phyloP scores from a whole-genome alignment of 176 grass and related monocot genomes.

The Cymbopogon citratus region DNA sequence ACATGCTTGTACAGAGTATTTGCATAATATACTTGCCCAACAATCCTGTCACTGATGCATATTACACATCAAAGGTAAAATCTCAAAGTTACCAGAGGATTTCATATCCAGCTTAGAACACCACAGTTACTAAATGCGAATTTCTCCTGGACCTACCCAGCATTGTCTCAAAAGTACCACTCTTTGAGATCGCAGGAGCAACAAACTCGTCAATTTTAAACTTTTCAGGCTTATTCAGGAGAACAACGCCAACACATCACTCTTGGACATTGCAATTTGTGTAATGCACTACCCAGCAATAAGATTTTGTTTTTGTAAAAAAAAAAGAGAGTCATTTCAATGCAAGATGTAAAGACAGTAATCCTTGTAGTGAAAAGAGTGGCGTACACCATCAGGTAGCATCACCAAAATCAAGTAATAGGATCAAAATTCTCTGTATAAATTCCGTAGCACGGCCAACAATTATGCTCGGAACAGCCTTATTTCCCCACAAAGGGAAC shows the following conservation, averaged over 20 bases:
- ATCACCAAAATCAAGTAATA: not conserved
- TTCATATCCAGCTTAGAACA: not conserved
- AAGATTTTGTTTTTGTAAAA: not conserved
- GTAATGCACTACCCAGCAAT: not conserved
- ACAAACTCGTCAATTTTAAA: not conserved
- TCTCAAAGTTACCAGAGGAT: not conserved
- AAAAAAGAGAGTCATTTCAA: not conserved
- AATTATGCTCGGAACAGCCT: conserved; percentile 14
- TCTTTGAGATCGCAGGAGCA: not conserved
- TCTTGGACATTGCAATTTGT: not conserved
- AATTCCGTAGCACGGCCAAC: not conserved
- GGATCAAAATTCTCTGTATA: conserved; percentile 19
- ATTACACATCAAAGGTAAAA: not conserved
- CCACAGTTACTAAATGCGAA: not conserved
- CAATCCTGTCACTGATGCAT: not conserved
- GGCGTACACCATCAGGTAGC: not conserved
- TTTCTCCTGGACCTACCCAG: not conserved
- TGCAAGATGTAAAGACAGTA: not conserved
- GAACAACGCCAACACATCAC: not conserved
- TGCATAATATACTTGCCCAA: not conserved
- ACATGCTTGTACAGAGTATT: not conserved
- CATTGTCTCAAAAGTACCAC: not conserved
- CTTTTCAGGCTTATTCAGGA: not conserved
- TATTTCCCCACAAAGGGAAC: conserved; percentile 30
- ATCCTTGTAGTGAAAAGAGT: not conserved